Evolutionary conservation across 768 basidiomycete species (phyloP).

Genomic region (Cystofilobasidium capitatum): DNA sequence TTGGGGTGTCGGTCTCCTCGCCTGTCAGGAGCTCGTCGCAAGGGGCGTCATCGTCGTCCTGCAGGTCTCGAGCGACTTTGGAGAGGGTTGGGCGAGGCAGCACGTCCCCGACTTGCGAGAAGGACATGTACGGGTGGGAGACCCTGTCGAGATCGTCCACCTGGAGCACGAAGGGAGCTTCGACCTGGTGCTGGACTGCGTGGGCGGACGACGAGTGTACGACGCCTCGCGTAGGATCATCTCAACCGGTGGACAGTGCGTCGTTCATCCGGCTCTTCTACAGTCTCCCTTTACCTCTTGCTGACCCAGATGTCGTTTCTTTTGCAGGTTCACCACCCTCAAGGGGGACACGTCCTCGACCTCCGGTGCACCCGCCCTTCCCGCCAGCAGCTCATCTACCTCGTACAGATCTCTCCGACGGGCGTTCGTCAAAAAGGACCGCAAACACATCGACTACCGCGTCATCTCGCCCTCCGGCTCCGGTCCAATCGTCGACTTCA

Average conservation of each 20-base stretch:
- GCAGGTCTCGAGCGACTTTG: slow-evolving; percentile 6
- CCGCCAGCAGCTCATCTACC: slow-evolving; percentile 22
- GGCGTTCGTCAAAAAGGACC: slow-evolving; percentile 33
- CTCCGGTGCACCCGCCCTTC: not conserved
- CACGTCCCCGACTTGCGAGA: slow-evolving; percentile 5
- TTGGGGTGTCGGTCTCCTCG: slow-evolving; percentile 32
- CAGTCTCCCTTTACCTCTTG: not conserved
- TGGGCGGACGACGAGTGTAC: slow-evolving; percentile 32
- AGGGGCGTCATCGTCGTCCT: slow-evolving; percentile 20
- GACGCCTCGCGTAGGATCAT: slow-evolving; percentile 33
- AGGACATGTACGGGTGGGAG: slow-evolving; percentile 28
- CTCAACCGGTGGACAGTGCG: slow-evolving; percentile 29
- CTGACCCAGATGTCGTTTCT: not conserved
- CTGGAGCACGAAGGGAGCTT: slow-evolving; percentile 32
- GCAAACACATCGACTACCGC: slow-evolving; percentile 29
- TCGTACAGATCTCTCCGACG: slow-evolving; percentile 33
- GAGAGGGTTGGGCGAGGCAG: slow-evolving; percentile 20
- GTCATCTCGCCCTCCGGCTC: slow-evolving; percentile 21
- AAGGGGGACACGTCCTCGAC: slow-evolving; percentile 25
- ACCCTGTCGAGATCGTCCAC: slow-evolving; percentile 30
- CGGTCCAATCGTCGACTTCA: slow-evolving; percentile 27
- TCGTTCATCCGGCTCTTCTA: not conserved
- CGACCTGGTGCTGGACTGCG: slow-evolving; percentile 34
- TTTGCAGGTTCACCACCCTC: slow-evolving; percentile 24
- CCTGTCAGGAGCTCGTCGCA: slow-evolving; percentile 18